These are phyloP conservation scores for Mortierella sp. DNA, from an alignment of 371 early-diverging fungal species.

Conservation along the genomic window DNA sequence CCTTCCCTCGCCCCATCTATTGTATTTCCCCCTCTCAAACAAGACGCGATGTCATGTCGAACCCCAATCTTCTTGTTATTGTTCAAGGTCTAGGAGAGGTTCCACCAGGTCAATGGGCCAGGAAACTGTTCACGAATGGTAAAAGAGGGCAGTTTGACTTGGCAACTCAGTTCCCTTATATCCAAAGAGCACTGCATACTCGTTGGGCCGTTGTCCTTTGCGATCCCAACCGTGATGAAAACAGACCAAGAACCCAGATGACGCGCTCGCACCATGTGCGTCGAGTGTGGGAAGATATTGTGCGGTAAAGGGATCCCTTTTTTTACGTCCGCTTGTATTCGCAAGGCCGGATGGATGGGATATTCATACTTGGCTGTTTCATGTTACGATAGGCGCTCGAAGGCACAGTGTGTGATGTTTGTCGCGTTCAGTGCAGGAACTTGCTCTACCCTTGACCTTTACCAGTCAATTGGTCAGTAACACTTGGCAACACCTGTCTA, in stretches of 20 bases:
- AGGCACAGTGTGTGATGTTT: conserved; percentile 34
- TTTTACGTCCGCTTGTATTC: not conserved
- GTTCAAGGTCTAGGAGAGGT: conserved; percentile 41
- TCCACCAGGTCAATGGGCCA: conserved; percentile 46
- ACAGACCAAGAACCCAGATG: not conserved
- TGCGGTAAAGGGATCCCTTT: conserved; percentile 9
- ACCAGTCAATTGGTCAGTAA: conserved; percentile 1
- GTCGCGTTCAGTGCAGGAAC: conserved; percentile 43
- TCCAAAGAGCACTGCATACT: conserved; percentile 13
- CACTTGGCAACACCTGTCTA: too few species aligned
- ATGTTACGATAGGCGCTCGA: conserved; percentile 2
- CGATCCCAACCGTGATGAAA: conserved; percentile 27
- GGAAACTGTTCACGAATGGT: conserved; percentile 45
- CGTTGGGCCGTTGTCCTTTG: conserved; percentile 43
- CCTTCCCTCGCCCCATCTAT: too few species aligned
- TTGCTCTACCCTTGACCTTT: conserved; percentile 15
- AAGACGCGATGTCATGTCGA: conserved; percentile 16
- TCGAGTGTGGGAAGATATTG: conserved; percentile 41
- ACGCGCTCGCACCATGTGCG: conserved; percentile 28
- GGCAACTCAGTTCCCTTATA: conserved; percentile 35
- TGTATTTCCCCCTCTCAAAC: not conserved
- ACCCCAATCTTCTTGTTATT: conserved; percentile 31
- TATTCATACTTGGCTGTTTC: not conserved
- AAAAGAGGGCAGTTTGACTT: conserved; percentile 13
- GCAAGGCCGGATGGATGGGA: not conserved